A percentile compares a stretch with the other conserved stretches of the same genome.
Conservation (phyloP, 371 early-diverging fungal genomes). For the Mucor velutinosus region DNA sequence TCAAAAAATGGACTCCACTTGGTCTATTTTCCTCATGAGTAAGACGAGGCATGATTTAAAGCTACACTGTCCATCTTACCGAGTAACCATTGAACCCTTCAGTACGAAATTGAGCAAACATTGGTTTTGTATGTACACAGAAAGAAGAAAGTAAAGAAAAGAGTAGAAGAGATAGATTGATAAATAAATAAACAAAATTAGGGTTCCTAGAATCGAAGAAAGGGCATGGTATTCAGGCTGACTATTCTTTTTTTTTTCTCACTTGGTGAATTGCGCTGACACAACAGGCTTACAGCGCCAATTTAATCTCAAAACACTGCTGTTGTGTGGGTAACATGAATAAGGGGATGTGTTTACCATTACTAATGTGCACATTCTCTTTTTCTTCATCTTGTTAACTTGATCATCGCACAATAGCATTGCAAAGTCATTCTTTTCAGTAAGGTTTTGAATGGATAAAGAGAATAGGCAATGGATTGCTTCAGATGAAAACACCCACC, state of each 20-base stretch:
- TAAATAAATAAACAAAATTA: conserved; percentile 4
- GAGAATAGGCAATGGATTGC: not conserved
- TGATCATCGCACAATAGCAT: not conserved
- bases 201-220: not conserved
- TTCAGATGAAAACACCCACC: not conserved
- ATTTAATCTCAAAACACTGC: not conserved
- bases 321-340: not conserved
- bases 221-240: conserved; percentile 19
- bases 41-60: not conserved
- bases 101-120: conserved; percentile 63
- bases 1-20: conserved; percentile 95
- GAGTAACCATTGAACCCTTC: conserved; percentile 69
- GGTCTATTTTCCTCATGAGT: conserved; percentile 42
- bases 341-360: not conserved
- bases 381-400: not conserved
- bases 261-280: conserved; percentile 2
- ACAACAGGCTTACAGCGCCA: not conserved
- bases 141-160: conserved; percentile 5
- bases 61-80: conserved; percentile 35
- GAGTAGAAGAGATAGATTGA: not conserved
- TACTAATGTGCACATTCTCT: not conserved
- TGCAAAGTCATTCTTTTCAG: not conserved
- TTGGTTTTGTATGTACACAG: conserved; percentile 6
- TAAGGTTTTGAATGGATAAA: not conserved
- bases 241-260: conserved; percentile 14